Conservation (phyloP, 768 basidiomycete genomes). For the Amanita thiersii region DNA sequence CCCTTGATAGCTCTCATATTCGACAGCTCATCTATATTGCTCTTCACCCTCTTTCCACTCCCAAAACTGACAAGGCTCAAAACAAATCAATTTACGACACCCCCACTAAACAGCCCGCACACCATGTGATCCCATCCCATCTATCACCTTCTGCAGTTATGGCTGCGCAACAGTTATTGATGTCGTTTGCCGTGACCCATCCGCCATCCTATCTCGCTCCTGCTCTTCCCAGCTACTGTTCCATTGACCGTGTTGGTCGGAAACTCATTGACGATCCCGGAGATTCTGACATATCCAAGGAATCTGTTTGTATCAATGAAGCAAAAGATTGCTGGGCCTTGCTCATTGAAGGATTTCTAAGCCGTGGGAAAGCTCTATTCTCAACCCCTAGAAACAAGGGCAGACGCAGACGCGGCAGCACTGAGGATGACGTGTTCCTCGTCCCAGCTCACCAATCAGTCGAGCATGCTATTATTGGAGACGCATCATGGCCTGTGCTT, state of each 20-base stretch:
- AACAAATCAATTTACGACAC: conserved; percentile 27
- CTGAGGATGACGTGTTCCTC: conserved; percentile 17
- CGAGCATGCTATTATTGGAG: conserved; percentile 35
- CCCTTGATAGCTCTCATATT: conserved; percentile 44
- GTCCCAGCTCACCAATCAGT: conserved; percentile 6
- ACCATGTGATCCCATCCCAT: conserved; percentile 27
- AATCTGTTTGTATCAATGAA: conserved; percentile 43
- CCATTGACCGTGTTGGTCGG: conserved; percentile 13
- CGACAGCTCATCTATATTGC: conserved; percentile 64
- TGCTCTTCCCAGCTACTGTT: conserved; percentile 44
- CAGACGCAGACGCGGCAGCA: conserved; percentile 20
- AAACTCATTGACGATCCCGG: conserved; percentile 24
- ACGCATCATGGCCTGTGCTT: conserved; percentile 65
- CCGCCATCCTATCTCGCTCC: conserved; percentile 42
- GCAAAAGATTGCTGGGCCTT: conserved; percentile 57
- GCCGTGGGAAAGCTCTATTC: conserved; percentile 20
- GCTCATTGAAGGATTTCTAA: conserved; percentile 45
- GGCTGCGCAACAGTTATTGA: conserved; percentile 45
- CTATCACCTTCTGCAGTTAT: conserved; percentile 35
- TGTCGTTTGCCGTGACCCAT: conserved; percentile 51
- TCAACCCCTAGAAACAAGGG: conserved; percentile 25
- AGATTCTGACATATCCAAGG: conserved; percentile 51
- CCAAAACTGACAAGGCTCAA: conserved; percentile 15
- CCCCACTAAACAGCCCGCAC: conserved; percentile 39
- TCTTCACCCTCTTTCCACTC: conserved; percentile 39